These are phyloP conservation scores for Durusdinium trenchii DNA, from an alignment of 73 alveolate species.

Conservation along the genomic window DNA sequence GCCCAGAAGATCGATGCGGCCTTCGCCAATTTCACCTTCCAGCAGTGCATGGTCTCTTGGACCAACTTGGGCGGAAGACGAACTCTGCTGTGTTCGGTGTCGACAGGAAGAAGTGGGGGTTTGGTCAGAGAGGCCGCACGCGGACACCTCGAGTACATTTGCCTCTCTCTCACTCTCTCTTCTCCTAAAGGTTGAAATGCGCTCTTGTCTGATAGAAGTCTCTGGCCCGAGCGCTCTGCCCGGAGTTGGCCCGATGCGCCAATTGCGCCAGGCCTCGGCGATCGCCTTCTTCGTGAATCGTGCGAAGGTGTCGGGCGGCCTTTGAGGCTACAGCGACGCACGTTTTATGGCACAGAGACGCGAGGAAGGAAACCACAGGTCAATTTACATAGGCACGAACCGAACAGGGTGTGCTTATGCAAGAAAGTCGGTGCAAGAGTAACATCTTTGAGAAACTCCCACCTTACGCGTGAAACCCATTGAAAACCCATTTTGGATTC, in stretches of 20 bases:
- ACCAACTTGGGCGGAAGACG: neutral
- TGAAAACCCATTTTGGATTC: too few relatives aligned
- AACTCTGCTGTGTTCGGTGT: too few relatives aligned
- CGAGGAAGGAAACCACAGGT: neutral
- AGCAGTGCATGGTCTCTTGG: conserved; percentile 70
- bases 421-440: neutral
- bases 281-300: conserved; percentile 33
- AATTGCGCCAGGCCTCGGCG: neutral
- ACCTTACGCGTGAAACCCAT: too few relatives aligned
- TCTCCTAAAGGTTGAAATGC: neutral
- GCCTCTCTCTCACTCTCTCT: too few relatives aligned
- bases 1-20: conserved; percentile 62
- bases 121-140: too few relatives aligned
- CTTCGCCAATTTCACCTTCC: conserved; percentile 80
- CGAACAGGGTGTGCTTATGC: neutral
- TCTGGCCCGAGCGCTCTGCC: neutral
- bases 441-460: too few relatives aligned
- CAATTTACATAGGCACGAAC: neutral
- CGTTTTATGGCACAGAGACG: neutral
- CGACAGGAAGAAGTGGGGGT: too few relatives aligned
- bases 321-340: neutral
- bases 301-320: conserved; percentile 14
- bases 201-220: neutral
- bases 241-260: too few relatives aligned
- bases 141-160: too few relatives aligned